phyloP scores from a whole-genome alignment of 208 protist species.

The Crithidia fasciculata region DNA sequence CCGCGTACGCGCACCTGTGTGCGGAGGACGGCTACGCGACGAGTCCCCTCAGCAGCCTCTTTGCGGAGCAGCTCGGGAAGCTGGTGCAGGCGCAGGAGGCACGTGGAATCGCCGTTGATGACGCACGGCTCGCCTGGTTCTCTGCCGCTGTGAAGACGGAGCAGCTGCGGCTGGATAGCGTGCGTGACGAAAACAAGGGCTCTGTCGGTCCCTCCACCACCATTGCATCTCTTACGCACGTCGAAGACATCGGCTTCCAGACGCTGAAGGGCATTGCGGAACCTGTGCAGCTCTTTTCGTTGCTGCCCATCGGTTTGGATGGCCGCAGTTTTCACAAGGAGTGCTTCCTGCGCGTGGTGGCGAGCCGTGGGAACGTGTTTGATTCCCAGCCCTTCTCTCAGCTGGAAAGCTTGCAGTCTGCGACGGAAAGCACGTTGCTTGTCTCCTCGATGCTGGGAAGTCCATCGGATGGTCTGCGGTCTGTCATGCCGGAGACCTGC shows the following conservation, averaged over 20 bases:
- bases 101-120: neutral
- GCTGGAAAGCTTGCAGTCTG: neutral
- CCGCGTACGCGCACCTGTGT: neutral
- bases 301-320: constrained; percentile 28
- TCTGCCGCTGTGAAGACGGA: neutral
- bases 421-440: neutral
- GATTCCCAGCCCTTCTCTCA: neutral
- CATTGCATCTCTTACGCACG: constrained; percentile 4
- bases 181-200: neutral
- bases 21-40: constrained; percentile 20
- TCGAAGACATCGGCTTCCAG: constrained; percentile 28
- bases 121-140: neutral
- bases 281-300: constrained; percentile 36
- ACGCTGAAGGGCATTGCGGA: constrained; percentile 33
- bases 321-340: constrained; percentile 22
- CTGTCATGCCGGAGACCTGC: too few relatives aligned
- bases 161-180: neutral
- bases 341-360: neutral
- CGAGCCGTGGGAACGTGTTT: neutral
- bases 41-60: neutral
- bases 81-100: constrained; percentile 19
- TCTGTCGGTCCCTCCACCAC: neutral
- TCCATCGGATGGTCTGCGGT: too few relatives aligned
- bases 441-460: too few relatives aligned
- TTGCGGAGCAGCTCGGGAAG: constrained; percentile 30